Evolutionary conservation across 805 yeast species (phyloP), one percentile per base, ranked within the genome.

Genomic region (Starmerella stellata): DNA sequence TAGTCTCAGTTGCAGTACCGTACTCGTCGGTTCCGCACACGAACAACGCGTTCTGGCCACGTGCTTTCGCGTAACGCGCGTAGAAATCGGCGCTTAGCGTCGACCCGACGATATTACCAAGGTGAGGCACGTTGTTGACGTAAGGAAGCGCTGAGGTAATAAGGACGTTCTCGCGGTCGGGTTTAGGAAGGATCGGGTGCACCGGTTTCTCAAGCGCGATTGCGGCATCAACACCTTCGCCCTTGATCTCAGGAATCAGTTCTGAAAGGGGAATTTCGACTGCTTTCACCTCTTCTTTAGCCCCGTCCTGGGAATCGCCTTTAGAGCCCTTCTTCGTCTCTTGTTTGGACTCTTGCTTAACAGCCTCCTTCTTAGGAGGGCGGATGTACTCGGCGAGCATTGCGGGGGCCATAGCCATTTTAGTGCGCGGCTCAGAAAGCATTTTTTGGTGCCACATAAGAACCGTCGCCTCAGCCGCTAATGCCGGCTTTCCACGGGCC

Each of bases 1-100:
- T 90, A 21, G 98, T 90, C 61, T 90, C 99, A 14, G 98, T 90
- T 35, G 99, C 99, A 41, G 99, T 90, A 57, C 99, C 99, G 57
- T 90, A 90, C 63, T 90, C 99, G 58, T 90, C 99, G 29, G 98
- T 90, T 63, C 99, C 99, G 61, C 98, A 83, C 41, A 90, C 62
- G 54, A 65, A 90, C 47, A 90, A 63, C 17, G 93, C 67, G 58
- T 85, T 90, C 63, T 77, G 76, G 59, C 82, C 79, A 65, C 95
- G 74, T 51, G 77, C 75, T 60, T 83, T 85, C 57, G 79, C 72
- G 60, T 80, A 90, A 55, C 96, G 74, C 40, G 95, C 69, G 60
- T 71, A 90, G 45, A 87, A 80, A 63, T 90, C 99, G 25, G 98
- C 98, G 42, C 83, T 72, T 47, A 90, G 68, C 29, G 87, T 95